Evolutionary conservation across 2,329 filamentous ascomycete genomes (phyloP).

Genomic region (Ophiostoma tasmaniense): DNA sequence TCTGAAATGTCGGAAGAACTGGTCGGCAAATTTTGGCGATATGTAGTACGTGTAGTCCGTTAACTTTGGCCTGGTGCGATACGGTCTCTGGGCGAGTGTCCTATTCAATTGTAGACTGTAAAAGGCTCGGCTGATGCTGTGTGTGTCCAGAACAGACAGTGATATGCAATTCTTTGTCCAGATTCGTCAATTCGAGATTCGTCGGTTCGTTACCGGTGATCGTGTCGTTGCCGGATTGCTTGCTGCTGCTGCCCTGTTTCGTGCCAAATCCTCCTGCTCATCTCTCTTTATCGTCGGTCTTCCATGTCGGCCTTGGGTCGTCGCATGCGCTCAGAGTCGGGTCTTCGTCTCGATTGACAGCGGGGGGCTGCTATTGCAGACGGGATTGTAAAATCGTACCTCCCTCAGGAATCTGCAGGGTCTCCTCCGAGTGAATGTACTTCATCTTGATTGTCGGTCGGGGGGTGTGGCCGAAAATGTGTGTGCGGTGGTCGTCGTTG

Average conservation of each 20-base stretch:
- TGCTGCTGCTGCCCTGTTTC: background rate
- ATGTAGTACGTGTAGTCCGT: background rate
- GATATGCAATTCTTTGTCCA: background rate
- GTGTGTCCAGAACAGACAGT: background rate
- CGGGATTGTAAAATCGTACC: slow-evolving; percentile 44
- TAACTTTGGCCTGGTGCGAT: background rate
- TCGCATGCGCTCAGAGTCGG: slow-evolving; percentile 13
- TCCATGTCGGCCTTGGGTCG: slow-evolving; percentile 1
- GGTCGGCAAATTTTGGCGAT: background rate
- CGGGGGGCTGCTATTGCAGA: background rate
- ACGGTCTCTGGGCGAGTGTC: background rate
- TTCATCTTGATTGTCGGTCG: slow-evolving; percentile 69
- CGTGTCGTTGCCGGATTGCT: background rate
- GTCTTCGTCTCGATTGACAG: slow-evolving; percentile 1
- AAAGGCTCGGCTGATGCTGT: background rate
- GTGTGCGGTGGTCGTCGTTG: slow-evolving; percentile 15
- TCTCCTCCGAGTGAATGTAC: slow-evolving; percentile 99
- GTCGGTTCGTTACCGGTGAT: background rate
- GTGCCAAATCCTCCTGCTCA: background rate
- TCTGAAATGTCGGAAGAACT: background rate
- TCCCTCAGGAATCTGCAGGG: slow-evolving; percentile 90
- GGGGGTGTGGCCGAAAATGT: slow-evolving; percentile 20
- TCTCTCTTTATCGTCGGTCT: background rate
- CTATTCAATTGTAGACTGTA: background rate
- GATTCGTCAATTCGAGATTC: background rate